These are phyloP conservation scores for Lodderomyces parapsilosis DNA, from an alignment of 1,139 yeast genomes.

Conservation along the genomic window DNA sequence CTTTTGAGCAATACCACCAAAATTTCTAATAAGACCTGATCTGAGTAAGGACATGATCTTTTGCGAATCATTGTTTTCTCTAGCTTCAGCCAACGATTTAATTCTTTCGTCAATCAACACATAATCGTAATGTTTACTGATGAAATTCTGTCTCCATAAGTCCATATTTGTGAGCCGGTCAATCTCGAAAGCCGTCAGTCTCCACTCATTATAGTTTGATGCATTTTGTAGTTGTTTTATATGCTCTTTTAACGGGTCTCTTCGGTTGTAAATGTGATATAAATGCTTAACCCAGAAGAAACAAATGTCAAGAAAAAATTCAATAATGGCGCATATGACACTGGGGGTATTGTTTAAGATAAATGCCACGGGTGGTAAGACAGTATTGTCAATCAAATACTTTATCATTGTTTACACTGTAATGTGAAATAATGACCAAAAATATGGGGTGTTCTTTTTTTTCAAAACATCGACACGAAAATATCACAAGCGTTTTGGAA, in stretches of 20 bases:
- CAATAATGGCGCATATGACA: conserved; percentile 59
- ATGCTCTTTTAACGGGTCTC: conserved; percentile 42
- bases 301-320: conserved; percentile 56
- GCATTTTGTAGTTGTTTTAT: conserved; percentile 40
- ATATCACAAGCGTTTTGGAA: not conserved
- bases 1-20: conserved; percentile 87
- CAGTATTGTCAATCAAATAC: conserved; percentile 4
- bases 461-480: not conserved
- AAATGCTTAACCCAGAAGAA: conserved; percentile 56
- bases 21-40: conserved; percentile 82
- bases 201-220: conserved; percentile 61
- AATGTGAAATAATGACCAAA: not conserved
- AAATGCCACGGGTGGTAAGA: conserved; percentile 12
- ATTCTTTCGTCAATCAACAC: conserved; percentile 74
- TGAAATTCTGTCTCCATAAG: conserved; percentile 83
- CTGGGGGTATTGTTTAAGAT: conserved; percentile 54
- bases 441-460: not conserved
- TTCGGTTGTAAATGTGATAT: conserved; percentile 36
- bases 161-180: conserved; percentile 71
- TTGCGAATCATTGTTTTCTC: conserved; percentile 56
- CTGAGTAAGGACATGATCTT: conserved; percentile 68
- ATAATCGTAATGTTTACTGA: conserved; percentile 81
- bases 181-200: conserved; percentile 53
- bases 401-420: conserved; percentile 5
- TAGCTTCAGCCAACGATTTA: conserved; percentile 59